Evolutionary conservation across 2,329 filamentous ascomycete species (phyloP).

Genomic region (Aureobasidium uvarum): DNA sequence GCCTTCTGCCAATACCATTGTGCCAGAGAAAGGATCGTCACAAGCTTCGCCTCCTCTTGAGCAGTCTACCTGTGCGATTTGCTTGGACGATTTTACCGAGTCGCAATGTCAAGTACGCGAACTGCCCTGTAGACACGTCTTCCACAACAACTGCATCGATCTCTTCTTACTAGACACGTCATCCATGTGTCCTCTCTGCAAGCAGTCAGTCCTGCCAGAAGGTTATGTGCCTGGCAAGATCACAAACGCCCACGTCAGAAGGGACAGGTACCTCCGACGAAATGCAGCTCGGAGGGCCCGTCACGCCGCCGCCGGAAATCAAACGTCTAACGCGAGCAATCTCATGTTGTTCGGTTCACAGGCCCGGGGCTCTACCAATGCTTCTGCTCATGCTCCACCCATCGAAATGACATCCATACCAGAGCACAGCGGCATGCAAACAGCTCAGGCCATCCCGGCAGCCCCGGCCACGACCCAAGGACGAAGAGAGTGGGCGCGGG

Average conservation of each 20-base stretch:
- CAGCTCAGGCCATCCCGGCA: background rate
- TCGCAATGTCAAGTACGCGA: conserved; percentile 73
- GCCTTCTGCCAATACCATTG: background rate
- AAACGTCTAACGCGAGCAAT: conserved; percentile 19
- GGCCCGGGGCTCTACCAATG: background rate
- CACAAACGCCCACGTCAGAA: conserved; percentile 82
- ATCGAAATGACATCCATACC: conserved; percentile 26
- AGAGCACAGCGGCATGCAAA: background rate
- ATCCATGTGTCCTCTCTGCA: conserved; percentile 89
- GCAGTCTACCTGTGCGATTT: conserved; percentile 87
- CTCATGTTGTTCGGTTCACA: background rate
- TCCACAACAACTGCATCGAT: conserved; percentile 89
- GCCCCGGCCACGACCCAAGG: conserved; percentile 17
- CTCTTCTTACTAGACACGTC: conserved; percentile 74
- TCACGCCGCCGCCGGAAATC: conserved; percentile 5
- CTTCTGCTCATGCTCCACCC: background rate
- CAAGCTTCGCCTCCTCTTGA: conserved; percentile 48
- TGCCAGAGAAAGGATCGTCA: conserved; percentile 27
- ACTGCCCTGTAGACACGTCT: conserved; percentile 87
- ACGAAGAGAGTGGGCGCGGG: conserved; percentile 47
- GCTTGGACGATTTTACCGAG: conserved; percentile 74
- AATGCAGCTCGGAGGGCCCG: conserved; percentile 51
- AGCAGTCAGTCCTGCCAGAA: conserved; percentile 72
- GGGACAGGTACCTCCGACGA: conserved; percentile 67
- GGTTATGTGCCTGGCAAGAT: conserved; percentile 59